These are phyloP conservation scores for Cyberlindnera mississippiensis DNA, from an alignment of 805 yeast genomes.

Conservation along the genomic window DNA sequence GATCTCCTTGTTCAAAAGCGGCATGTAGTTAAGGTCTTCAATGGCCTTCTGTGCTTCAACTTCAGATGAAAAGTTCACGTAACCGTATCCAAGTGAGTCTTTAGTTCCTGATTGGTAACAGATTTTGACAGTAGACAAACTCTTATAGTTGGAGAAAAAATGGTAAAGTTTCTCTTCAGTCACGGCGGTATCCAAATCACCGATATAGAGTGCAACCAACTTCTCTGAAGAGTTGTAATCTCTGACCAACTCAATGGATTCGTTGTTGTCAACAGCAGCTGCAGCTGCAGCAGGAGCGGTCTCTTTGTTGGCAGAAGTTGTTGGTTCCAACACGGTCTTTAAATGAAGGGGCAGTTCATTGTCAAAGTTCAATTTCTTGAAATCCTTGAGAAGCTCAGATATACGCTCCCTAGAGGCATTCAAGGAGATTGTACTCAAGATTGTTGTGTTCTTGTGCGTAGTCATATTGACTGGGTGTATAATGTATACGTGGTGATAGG, in stretches of 20 bases:
- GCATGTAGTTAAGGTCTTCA: slow-evolving; percentile 50
- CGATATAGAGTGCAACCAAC: slow-evolving; percentile 44
- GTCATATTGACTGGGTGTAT: too few species aligned
- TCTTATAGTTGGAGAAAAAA: slow-evolving; percentile 39
- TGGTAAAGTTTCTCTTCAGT: slow-evolving; percentile 45
- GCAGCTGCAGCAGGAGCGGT: too few species aligned
- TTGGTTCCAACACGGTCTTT: not conserved
- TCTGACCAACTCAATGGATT: slow-evolving; percentile 19
- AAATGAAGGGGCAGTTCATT: not conserved
- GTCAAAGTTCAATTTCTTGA: slow-evolving; percentile 20
- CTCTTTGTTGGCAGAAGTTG: slow-evolving; percentile 1
- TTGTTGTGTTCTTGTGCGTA: slow-evolving; percentile 2
- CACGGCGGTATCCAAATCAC: slow-evolving; percentile 50
- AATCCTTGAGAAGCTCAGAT: slow-evolving; percentile 26
- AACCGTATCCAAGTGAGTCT: slow-evolving; percentile 67
- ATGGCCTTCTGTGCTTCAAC: slow-evolving; percentile 53
- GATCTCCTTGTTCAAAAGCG: slow-evolving; percentile 39
- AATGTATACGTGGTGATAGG: not conserved
- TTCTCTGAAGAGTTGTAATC: slow-evolving; percentile 11
- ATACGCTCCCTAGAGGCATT: slow-evolving; percentile 26
- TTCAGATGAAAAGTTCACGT: slow-evolving; percentile 53
- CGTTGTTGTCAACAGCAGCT: slow-evolving; percentile 12
- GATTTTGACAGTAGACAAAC: slow-evolving; percentile 55
- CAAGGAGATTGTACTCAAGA: slow-evolving; percentile 23
- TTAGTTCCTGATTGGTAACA: slow-evolving; percentile 52